These are phyloP conservation scores for Sporothrix euskadiensis DNA, from an alignment of 2,329 filamentous ascomycete genomes.

Conservation along the genomic window DNA sequence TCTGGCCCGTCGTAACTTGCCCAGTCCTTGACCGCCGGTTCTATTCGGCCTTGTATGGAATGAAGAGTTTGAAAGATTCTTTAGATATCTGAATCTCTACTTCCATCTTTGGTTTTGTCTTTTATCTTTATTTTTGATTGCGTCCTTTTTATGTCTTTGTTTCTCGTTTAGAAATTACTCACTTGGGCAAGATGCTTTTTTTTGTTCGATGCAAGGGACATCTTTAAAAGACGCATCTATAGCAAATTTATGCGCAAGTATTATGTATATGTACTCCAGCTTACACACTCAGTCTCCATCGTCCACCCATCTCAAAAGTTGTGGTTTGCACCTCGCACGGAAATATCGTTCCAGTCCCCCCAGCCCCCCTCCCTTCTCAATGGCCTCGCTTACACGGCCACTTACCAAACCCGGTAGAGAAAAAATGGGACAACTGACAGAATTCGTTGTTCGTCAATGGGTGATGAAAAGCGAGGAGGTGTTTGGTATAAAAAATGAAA, in stretches of 20 bases:
- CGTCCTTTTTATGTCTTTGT: background rate
- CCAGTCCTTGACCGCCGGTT: background rate
- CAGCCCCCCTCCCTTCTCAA: background rate
- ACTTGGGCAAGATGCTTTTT: background rate
- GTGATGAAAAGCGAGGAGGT: background rate
- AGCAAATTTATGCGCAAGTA: background rate
- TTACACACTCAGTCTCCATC: background rate
- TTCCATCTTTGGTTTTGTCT: background rate
- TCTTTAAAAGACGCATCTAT: background rate
- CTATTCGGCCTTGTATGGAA: background rate
- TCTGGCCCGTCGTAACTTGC: background rate
- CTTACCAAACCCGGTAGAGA: conserved; percentile 14
- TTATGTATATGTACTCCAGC: background rate
- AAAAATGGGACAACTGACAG: background rate
- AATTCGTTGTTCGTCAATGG: background rate
- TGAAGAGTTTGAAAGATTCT: background rate
- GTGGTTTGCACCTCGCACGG: background rate
- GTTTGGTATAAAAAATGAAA: too few relatives aligned
- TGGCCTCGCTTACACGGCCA: background rate
- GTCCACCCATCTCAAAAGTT: background rate
- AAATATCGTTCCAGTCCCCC: background rate
- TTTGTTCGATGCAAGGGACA: conserved; percentile 11
- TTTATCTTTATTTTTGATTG: background rate
- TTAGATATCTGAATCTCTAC: background rate
- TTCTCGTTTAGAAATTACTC: background rate